These are phyloP conservation scores for Mortierella antarctica DNA, from an alignment of 192 early-diverging fungal genomes.

Conservation along the genomic window DNA sequence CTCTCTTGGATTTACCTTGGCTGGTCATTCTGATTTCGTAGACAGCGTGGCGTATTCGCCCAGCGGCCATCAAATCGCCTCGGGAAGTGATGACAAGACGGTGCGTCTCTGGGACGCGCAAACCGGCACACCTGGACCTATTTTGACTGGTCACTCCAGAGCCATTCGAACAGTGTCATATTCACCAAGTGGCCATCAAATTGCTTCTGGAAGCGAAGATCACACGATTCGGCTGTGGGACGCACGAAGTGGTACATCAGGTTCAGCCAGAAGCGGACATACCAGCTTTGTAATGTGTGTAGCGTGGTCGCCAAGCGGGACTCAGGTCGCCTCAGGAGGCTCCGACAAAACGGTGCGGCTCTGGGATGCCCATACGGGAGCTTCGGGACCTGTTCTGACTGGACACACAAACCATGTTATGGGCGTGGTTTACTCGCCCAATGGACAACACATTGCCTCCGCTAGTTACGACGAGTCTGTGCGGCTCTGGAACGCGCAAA, in stretches of 20 bases:
- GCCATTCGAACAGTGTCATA: background rate
- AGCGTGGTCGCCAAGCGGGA: background rate
- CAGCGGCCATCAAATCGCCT: background rate
- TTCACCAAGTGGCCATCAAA: background rate
- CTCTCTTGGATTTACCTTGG: background rate
- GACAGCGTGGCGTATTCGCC: background rate
- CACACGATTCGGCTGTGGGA: constrained; percentile 4
- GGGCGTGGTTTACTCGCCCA: background rate
- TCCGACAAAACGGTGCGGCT: background rate
- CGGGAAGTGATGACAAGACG: background rate
- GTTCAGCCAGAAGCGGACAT: background rate
- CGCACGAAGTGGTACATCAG: background rate
- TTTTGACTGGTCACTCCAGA: background rate
- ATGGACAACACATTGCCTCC: background rate
- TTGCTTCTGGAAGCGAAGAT: background rate
- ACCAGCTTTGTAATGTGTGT: background rate
- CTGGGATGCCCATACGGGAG: background rate
- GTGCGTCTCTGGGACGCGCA: background rate
- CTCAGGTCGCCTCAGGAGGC: background rate
- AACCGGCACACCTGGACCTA: background rate
- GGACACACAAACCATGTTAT: background rate
- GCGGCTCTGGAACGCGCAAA: background rate
- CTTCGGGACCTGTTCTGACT: background rate
- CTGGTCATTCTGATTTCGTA: background rate
- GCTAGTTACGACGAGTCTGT: background rate